Base-by-base conservation (phyloP, 2,329 filamentous ascomycete species). In the Xylariaceae sp. region DNA sequence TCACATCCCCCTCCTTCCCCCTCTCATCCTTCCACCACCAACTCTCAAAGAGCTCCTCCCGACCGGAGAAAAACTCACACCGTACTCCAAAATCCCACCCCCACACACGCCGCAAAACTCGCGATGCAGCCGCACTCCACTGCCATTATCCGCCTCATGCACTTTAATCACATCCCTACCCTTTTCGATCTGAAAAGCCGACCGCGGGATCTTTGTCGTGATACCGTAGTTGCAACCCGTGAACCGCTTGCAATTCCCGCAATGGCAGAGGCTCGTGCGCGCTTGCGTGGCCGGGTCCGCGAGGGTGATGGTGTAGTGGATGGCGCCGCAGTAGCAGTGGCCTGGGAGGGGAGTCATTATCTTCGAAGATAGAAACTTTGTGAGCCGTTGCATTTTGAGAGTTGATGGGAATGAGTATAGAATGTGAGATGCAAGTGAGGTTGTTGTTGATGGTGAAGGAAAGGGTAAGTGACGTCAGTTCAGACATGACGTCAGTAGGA, bases 81-180 rank as follows among this genome's bases (percentile, higher is more conserved):
- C 80, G 63, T 80, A 82, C 66, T 83, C 80, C 23, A 81, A 68
- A 53, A 83, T 74, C 45, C 75, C 75, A 61, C 78, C 78, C 4
- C 80, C 81, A 60, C 81, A 83, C 1, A 71, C 76, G 3, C 72
- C 73, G 61, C 80, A 84, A 64, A 83, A 83, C 62, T 83, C 80
- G 1, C 80, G 74, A 63, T 79, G 75, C 39, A 82, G 69, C 35
- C 70, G 48, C 1, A 69, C 71, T 1, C 79, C 80, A n/a, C 73
- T 74, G 2, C 79, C 80, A 62, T 83, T 82, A 57, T 81, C 80
- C 0, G 73, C 74, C 34, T 74, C 75, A 65, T 82, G 79, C 23
- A 78, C 71, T 55, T 77, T 76, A 2, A 77, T 67, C 35, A 64
- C 61, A 3, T 66, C 59, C 3, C 13, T 35, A 0, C 77, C 78